Base-by-base conservation (phyloP, 2,329 filamentous ascomycete species). In the Westerdykella aurantiaca region DNA sequence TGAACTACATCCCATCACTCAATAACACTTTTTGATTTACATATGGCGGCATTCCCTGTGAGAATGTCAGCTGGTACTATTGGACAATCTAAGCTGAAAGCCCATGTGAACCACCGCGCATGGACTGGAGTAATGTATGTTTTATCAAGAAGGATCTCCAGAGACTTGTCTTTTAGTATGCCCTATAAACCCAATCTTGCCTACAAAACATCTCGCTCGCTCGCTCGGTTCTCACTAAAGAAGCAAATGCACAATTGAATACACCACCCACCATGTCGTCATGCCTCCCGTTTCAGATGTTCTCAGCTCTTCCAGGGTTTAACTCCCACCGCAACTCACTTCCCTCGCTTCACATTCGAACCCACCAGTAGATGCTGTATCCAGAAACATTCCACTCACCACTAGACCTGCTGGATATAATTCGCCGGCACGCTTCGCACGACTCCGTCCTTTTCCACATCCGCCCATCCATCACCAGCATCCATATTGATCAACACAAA, bases 371-470 rank as follows among this genome's bases (percentile, higher is more conserved):
- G 18, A 21, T 21, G 18, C 4, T 21, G 6, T 21, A 21, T 4
- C 18, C 18, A 21, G 6, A 21, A 21, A 33, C 10, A 5, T 16
- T 14, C 33, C 33, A 21, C 22, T 7, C 37, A 6, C 6, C 7
- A n/a, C 37, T 38, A 85, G 40, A 87, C 80, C 59, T 84, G 79
- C 69, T 89, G 85, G 47, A 97, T 80, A 72, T 97, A 98, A 67
- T 88, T 95, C 31, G 90, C 90, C 37, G 93, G 93, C 42, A 98
- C 93, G 65, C 89, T 95, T 62, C 83, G 90, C 39, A 83, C 88
- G 34, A 82, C 74, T 1, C 90, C 90, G 14, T 88, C 89, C 68
- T 88, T 89, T 72, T 97, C 93, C 14, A 98, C 93, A 71, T 97
- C 93, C 22, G 84, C 88, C 93, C 93, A 98, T 0, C 93, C 93